Percentiles rank a stretch among this genome's conserved stretches.
Conservation (phyloP, 2,329 filamentous ascomycete genomes). For the Fusarium fujikuroi region DNA sequence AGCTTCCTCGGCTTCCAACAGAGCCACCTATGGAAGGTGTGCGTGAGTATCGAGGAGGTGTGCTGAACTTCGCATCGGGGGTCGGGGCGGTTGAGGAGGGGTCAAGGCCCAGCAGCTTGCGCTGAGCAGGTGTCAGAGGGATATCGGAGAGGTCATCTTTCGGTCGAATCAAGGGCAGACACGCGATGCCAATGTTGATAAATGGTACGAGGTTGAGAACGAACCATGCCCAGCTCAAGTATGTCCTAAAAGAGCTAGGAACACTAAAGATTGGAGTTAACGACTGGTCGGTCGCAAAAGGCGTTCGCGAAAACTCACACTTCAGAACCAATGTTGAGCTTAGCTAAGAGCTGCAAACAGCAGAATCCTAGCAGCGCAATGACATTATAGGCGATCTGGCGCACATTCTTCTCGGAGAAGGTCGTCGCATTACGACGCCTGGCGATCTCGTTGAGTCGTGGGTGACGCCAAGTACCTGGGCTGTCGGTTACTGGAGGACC, state of each 20-base stretch:
- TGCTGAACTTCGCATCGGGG: slow-evolving; percentile 77
- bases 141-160: slow-evolving; percentile 88
- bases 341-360: slow-evolving; percentile 49
- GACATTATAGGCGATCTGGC: slow-evolving; percentile 75
- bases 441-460: slow-evolving; percentile 86
- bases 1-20: slow-evolving; percentile 67
- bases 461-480: slow-evolving; percentile 90
- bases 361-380: slow-evolving; percentile 57
- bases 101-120: slow-evolving; percentile 82
- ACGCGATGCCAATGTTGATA: slow-evolving; percentile 76
- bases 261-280: slow-evolving; percentile 47
- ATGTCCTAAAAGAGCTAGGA: slow-evolving; percentile 47
- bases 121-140: slow-evolving; percentile 80
- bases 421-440: slow-evolving; percentile 79
- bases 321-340: slow-evolving; percentile 50
- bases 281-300: neutral
- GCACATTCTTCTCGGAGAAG: slow-evolving; percentile 82
- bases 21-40: slow-evolving; percentile 75
- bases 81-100: slow-evolving; percentile 72
- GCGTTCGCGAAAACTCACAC: slow-evolving; percentile 50
- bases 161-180: slow-evolving; percentile 76
- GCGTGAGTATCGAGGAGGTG: slow-evolving; percentile 86
- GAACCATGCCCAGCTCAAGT: slow-evolving; percentile 58
- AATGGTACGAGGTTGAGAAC: slow-evolving; percentile 67
- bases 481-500: slow-evolving; percentile 58